Percentiles rank a stretch among this genome's conserved stretches.
Evolutionary conservation across 2,329 filamentous ascomycete genomes (phyloP).

Genomic region (Clonostachys rosea): DNA sequence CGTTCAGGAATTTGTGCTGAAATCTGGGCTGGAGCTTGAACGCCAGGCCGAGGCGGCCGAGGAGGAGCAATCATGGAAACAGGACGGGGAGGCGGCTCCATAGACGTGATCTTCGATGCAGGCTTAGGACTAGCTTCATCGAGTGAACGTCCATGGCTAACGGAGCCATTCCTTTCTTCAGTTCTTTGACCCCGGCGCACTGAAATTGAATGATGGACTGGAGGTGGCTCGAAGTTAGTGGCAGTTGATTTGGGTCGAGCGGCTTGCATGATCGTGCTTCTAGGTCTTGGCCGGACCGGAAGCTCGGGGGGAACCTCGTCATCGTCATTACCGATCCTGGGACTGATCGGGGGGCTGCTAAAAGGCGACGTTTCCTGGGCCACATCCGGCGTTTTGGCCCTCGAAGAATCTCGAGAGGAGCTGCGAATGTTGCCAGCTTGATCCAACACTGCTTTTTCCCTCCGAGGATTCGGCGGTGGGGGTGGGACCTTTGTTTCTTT

Average conservation of each 20-base stretch:
- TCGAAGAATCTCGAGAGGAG: background rate
- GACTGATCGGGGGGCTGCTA: conserved; percentile 76
- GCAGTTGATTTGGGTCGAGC: conserved; percentile 12
- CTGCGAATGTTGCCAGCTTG: background rate
- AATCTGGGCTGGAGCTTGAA: too few relatives aligned
- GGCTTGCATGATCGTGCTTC: conserved; percentile 11
- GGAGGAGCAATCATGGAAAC: conserved; percentile 21
- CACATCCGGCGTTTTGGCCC: conserved; percentile 9
- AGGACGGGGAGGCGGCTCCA: background rate
- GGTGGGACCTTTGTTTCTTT: conserved; percentile 34
- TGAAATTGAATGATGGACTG: conserved; percentile 42
- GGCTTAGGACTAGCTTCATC: background rate
- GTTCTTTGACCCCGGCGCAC: conserved; percentile 39
- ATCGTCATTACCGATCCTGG: conserved; percentile 42
- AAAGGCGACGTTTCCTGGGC: conserved; percentile 67
- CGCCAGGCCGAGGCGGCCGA: conserved; percentile 31
- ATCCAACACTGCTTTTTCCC: conserved; percentile 50
- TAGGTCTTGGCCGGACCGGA: conserved; percentile 45
- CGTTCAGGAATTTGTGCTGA: background rate
- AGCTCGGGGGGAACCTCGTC: conserved; percentile 44
- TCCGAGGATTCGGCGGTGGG: conserved; percentile 75
- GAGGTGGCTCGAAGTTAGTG: conserved; percentile 42
- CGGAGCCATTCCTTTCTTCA: conserved; percentile 30
- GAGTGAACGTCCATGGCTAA: conserved; percentile 8
- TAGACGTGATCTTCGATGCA: background rate